phyloP scores from a whole-genome alignment of 768 basidiomycete genomes.

The Kwoniella europaea region DNA sequence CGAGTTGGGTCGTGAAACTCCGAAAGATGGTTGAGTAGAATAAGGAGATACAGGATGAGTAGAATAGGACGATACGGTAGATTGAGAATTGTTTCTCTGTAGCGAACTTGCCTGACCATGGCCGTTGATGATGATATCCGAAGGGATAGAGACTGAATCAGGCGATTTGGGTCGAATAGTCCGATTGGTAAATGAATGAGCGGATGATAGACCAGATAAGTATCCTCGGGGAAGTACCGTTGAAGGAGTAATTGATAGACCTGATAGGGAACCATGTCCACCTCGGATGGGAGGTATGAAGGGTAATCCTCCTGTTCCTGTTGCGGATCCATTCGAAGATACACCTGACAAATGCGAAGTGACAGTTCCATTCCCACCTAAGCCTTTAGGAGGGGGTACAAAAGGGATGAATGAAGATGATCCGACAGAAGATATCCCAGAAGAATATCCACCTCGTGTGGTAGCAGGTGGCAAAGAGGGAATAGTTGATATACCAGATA shows the following conservation, averaged over 20 bases:
- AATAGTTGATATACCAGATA: conserved; percentile 6
- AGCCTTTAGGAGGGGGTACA: not conserved
- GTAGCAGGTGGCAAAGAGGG: conserved; percentile 2
- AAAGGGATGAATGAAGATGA: conserved; percentile 4
- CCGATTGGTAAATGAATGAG: not conserved
- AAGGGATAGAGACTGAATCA: conserved; percentile 6
- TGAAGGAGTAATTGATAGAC: not conserved
- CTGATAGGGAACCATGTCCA: conserved; percentile 8
- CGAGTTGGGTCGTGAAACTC: conserved; percentile 4
- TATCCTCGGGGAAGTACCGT: conserved; percentile 5
- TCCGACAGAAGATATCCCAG: not conserved
- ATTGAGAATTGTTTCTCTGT: not conserved
- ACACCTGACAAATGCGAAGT: not conserved
- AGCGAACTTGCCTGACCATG: not conserved
- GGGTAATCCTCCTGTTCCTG: not conserved
- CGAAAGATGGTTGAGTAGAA: conserved; percentile 17
- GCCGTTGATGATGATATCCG: conserved; percentile 3
- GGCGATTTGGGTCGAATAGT: conserved; percentile 7
- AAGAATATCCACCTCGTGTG: not conserved
- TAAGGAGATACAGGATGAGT: conserved; percentile 5
- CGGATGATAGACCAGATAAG: conserved; percentile 6
- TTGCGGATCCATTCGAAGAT: not conserved
- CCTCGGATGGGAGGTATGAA: conserved; percentile 7
- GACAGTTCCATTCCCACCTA: not conserved
- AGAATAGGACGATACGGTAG: conserved; percentile 7